Conservation (phyloP, 2,329 filamentous ascomycete genomes). For the Cercospora sesami region DNA sequence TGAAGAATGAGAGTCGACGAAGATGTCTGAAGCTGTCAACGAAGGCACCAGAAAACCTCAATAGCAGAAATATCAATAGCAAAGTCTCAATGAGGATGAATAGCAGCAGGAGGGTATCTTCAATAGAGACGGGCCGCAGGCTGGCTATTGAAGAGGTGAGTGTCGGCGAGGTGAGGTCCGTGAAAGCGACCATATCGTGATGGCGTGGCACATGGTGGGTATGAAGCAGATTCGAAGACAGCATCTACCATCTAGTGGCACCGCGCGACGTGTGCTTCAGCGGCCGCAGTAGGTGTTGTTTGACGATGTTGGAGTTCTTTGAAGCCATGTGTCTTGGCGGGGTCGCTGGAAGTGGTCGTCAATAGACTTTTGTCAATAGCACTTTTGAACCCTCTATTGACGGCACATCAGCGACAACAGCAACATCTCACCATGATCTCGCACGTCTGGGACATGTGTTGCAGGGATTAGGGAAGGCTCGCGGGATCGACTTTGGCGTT, state of each 20-base stretch:
- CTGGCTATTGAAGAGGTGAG: constrained; percentile 17
- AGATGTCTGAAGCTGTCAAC: constrained; percentile 12
- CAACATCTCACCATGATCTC: not conserved
- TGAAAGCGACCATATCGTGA: constrained; percentile 1
- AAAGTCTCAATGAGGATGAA: constrained; percentile 30
- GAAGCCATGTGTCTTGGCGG: constrained; percentile 20
- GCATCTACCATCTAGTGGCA: not conserved
- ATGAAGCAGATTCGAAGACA: not conserved
- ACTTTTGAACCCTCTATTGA: constrained; percentile 23
- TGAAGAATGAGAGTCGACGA: constrained; percentile 20
- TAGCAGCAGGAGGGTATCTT: constrained; percentile 34
- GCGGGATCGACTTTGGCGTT: not conserved
- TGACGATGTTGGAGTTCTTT: constrained; percentile 21
- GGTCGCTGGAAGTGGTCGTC: constrained; percentile 32
- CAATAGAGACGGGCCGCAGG: constrained; percentile 28
- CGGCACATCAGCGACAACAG: constrained; percentile 3
- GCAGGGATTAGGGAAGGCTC: not conserved
- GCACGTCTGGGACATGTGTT: not conserved
- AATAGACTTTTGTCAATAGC: constrained; percentile 34
- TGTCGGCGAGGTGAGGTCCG: not conserved
- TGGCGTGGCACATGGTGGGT: not conserved
- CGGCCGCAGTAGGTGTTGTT: constrained; percentile 18
- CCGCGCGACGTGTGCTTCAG: not conserved
- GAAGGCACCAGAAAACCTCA: constrained; percentile 16
- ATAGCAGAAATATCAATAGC: constrained; percentile 29